Percentiles rank a stretch among this genome's conserved stretches.
These are phyloP conservation scores for Sordariomycetes sp. DNA, from an alignment of 2,329 filamentous ascomycete genomes.

Conservation along the genomic window DNA sequence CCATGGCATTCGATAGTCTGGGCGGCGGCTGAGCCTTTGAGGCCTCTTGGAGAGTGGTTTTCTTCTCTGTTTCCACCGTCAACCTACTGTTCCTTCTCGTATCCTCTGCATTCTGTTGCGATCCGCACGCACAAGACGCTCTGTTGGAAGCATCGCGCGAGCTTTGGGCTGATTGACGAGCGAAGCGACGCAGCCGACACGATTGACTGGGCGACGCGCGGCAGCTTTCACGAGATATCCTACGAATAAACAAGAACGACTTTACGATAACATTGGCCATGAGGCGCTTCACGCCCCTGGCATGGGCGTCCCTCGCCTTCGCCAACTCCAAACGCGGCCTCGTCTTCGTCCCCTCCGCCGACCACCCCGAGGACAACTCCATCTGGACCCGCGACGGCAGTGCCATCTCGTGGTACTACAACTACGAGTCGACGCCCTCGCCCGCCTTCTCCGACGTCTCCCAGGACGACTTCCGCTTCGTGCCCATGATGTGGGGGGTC, in stretches of 20 bases:
- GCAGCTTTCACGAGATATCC: too few species aligned
- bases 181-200: too few species aligned
- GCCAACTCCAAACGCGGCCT: constrained; percentile 48
- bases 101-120: too few species aligned
- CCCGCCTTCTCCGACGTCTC: constrained; percentile 34
- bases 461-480: constrained; percentile 57
- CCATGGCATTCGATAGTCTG: too few species aligned
- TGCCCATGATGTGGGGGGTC: constrained; percentile 73
- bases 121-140: too few species aligned
- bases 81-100: too few species aligned
- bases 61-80: too few species aligned
- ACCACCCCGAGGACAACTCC: constrained; percentile 50
- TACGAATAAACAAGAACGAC: background rate
- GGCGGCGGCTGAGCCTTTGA: too few species aligned
- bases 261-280: background rate
- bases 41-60: too few species aligned
- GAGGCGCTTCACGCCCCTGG: background rate
- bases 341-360: constrained; percentile 50
- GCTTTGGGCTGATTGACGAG: too few species aligned
- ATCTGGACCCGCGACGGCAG: constrained; percentile 51
- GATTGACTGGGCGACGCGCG: too few species aligned
- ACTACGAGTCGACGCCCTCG: constrained; percentile 55
- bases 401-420: constrained; percentile 78
- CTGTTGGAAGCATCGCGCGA: too few species aligned
- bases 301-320: background rate